Evolutionary conservation across 345 rosid genomes (phyloP).

Genomic region (Lepidium africanum): DNA sequence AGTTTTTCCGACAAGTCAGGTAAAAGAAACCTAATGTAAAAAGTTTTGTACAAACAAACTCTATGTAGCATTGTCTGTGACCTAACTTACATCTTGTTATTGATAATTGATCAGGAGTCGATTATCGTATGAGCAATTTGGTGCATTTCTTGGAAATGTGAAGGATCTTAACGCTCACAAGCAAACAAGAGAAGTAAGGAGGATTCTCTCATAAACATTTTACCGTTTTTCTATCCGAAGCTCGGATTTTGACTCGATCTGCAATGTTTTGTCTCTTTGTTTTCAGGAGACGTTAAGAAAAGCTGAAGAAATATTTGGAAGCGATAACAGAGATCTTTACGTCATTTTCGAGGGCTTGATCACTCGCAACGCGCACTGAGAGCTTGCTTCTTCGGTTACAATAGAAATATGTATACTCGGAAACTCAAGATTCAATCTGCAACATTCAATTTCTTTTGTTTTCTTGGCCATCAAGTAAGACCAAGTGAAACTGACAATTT

Average conservation of each 20-base stretch:
- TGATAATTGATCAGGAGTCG: conserved; percentile 24
- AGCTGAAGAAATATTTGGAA: conserved; percentile 78
- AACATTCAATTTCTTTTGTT: neutral
- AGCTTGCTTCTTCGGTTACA: conserved; percentile 13
- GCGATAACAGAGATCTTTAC: conserved; percentile 77
- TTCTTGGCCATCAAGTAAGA: conserved; percentile 17
- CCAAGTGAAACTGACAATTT: conserved; percentile 5
- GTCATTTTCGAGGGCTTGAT: conserved; percentile 72
- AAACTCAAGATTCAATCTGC: conserved; percentile 5
- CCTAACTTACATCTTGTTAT: neutral
- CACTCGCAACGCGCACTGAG: conserved; percentile 57
- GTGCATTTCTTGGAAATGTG: conserved; percentile 83
- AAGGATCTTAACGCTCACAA: conserved; percentile 92
- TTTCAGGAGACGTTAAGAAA: conserved; percentile 77
- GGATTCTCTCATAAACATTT: neutral
- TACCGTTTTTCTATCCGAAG: neutral
- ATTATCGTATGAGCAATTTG: conserved; percentile 83
- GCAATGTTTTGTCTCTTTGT: neutral
- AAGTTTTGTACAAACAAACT: neutral
- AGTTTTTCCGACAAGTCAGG: conserved; percentile 97
- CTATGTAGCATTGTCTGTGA: neutral
- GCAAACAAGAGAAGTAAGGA: conserved; percentile 71
- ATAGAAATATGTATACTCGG: neutral
- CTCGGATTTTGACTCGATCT: neutral
- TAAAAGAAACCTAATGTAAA: conserved; percentile 6